Base-by-base conservation (phyloP, 257 asterid genomes). In the Oldenlandia corymbosa region DNA sequence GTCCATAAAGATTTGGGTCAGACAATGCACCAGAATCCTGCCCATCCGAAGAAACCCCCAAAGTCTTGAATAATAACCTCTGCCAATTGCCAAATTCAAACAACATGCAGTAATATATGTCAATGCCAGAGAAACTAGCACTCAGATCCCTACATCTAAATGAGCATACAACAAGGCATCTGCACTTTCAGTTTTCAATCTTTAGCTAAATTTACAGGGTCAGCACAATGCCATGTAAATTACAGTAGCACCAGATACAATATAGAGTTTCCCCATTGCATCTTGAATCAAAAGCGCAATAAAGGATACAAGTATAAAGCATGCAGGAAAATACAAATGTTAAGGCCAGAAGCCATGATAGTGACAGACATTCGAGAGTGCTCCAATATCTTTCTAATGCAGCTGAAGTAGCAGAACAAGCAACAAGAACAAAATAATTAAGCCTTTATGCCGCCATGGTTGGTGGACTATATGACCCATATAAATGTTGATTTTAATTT, bases 11-110 rank as follows among this genome's bases (percentile, higher is more conserved):
- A 71, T 84, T 83, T 54, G 71, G 73, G 45, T 70, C 64, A 13
- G 68, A 71, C 43, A 69, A 80, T 68, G 69, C 81, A 67, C 73
- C 77, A 64, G 61, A 65, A 64, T 63, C 78, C 18, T 76, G 62
- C 58, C n/a, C 51, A 43, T 41, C 45, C 53, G 42, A 60, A 48
- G 73, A 68, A 75, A 48, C 77, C 70, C 81, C 87, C 31, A 78
- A 70, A 66, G 87, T 68, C 73, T 82, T 80, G 73, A 87, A 84
- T 69, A 93, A 74, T 60, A 92, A 75, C 45, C 91, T 84, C 96
- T 85, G 85, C 32, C 63, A 79, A 66, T 14, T 26, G 55, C 68
- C 53, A 43, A 65, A 70, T 32, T 45, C 55, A 45, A 49, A 32
- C 65, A 65, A 27, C 21, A 62, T 49, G 57, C 52, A 43, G 9